Conservation (phyloP, 139 green algal species). For the Micractinium sp. region DNA sequence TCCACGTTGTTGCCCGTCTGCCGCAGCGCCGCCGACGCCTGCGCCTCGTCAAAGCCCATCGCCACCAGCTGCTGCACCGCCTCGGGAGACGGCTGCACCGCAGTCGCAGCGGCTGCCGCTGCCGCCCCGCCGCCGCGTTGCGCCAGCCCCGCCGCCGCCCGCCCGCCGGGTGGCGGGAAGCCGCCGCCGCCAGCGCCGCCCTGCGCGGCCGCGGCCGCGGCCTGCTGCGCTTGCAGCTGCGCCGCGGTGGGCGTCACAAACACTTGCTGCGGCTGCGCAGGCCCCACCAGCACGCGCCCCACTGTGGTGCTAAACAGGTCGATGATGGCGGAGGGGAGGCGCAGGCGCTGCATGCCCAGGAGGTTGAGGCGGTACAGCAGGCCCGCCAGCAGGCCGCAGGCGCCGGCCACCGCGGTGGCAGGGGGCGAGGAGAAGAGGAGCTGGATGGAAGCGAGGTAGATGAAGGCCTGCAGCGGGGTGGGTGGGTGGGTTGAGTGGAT, state of each 20-base stretch:
- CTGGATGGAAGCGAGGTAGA: slow-evolving; percentile 73
- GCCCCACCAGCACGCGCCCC: slow-evolving; percentile 9
- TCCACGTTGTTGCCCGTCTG: slow-evolving; percentile 65
- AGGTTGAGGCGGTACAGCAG: slow-evolving; percentile 67
- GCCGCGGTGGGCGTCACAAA: slow-evolving; percentile 2
- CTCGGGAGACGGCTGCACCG: slow-evolving; percentile 49
- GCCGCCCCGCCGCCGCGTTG: not conserved
- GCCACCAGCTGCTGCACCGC: slow-evolving; percentile 66
- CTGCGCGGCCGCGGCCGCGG: not conserved
- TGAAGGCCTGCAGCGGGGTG: slow-evolving; percentile 47
- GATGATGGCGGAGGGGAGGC: not conserved
- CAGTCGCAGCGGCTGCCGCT: not conserved
- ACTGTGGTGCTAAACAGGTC: slow-evolving; percentile 22
- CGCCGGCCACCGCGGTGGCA: slow-evolving; percentile 37
- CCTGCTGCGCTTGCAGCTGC: slow-evolving; percentile 11
- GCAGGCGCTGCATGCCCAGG: slow-evolving; percentile 49
- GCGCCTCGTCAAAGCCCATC: slow-evolving; percentile 67
- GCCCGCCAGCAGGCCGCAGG: slow-evolving; percentile 56
- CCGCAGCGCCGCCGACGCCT: slow-evolving; percentile 52
- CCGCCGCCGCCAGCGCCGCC: too few species aligned
- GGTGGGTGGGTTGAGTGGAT: not conserved
- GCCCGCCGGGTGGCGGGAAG: too few species aligned
- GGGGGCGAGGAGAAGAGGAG: slow-evolving; percentile 58
- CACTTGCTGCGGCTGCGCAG: slow-evolving; percentile 8
- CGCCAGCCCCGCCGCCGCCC: too few species aligned